Evolutionary conservation across 148 eudicot species (phyloP).

Genomic region (Rhododendron henanense): DNA sequence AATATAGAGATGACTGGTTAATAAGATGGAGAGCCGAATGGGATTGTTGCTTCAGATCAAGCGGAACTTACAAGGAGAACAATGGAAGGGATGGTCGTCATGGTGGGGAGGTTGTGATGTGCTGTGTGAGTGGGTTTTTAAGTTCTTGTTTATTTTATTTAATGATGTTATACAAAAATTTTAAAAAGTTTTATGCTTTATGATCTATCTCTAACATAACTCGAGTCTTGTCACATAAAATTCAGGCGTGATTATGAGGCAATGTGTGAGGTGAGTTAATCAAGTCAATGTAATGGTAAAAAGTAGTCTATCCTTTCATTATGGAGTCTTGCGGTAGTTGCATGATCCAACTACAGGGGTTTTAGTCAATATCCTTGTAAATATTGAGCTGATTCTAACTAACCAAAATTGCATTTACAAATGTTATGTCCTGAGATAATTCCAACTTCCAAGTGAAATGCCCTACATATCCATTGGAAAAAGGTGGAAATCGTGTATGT

Average conservation of each 20-base stretch:
- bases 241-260: not conserved
- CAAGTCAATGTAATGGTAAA: not conserved
- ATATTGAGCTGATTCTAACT: no score
- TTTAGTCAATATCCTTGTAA: no score
- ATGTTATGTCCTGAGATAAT: no score
- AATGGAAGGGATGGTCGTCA: not conserved
- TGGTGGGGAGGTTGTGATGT: not conserved
- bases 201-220: no score
- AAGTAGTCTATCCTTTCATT: not conserved
- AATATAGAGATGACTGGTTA: not conserved
- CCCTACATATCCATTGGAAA: not conserved
- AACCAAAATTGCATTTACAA: no score
- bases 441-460: not conserved
- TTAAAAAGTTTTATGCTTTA: no score
- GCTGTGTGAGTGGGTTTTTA: not conserved
- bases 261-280: not conserved
- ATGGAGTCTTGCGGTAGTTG: not conserved
- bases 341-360: not conserved
- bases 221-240: not conserved
- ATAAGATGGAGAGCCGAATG: not conserved
- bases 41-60: not conserved
- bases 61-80: not conserved
- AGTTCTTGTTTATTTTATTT: not conserved
- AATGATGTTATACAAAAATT: not conserved
- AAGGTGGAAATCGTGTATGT: not conserved